Evolutionary conservation across 257 asterid species (phyloP).

Genomic region (Capsicum baccatum): DNA sequence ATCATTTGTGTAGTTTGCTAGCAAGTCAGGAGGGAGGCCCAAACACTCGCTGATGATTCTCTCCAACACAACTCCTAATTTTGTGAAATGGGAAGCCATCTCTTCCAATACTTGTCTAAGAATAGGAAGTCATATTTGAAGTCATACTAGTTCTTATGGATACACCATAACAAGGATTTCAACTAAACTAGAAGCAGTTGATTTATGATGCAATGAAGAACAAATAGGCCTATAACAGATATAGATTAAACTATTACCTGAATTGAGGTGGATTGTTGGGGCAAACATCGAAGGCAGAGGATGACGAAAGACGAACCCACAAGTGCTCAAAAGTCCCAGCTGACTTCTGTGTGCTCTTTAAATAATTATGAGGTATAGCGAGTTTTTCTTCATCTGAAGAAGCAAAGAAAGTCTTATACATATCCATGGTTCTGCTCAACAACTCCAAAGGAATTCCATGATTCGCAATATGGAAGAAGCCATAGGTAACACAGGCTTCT

Average conservation of each 20-base stretch:
- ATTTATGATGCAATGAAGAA: not conserved
- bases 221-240: not conserved
- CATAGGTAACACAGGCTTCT: conserved; percentile 44
- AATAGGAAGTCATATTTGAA: too few relatives aligned
- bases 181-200: not conserved
- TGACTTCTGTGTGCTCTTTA: conserved; percentile 46
- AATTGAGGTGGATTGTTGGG: conserved; percentile 41
- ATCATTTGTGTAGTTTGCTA: conserved; percentile 51
- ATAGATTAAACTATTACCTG: not conserved
- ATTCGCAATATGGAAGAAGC: conserved; percentile 51
- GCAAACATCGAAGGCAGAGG: conserved; percentile 29
- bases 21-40: conserved; percentile 49
- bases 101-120: conserved; percentile 52
- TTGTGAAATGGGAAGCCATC: conserved; percentile 40
- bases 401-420: conserved; percentile 41
- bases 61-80: conserved; percentile 46
- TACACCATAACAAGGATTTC: not conserved
- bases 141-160: not conserved
- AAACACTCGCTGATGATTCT: conserved; percentile 56
- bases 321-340: conserved; percentile 54
- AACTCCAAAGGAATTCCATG: conserved; percentile 49
- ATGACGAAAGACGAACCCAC: conserved; percentile 36
- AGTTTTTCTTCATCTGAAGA: conserved; percentile 50
- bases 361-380: conserved; percentile 38
- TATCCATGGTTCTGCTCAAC: conserved; percentile 41